Evolutionary conservation across 805 yeast species (phyloP).

Genomic region (Metschnikowia lunata): DNA sequence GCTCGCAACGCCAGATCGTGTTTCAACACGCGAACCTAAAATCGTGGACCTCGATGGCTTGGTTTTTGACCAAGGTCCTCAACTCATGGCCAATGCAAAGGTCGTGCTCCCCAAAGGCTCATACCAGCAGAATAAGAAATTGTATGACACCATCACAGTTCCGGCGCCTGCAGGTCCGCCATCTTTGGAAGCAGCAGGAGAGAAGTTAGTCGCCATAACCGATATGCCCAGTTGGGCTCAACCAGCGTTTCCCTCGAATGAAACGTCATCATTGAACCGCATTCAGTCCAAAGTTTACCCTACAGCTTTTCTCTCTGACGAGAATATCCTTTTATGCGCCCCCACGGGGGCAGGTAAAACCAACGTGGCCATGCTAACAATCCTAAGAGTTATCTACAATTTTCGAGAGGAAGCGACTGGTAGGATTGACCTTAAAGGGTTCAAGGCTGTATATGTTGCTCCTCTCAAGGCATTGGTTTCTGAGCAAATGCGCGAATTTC

Average conservation of each 20-base stretch:
- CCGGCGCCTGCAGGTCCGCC: conserved; percentile 66
- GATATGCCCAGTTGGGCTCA: conserved; percentile 81
- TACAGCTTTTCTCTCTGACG: conserved; percentile 65
- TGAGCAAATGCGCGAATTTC: conserved; percentile 87
- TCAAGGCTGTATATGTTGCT: conserved; percentile 84
- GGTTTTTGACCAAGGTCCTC: conserved; percentile 69
- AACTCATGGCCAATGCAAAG: conserved; percentile 59
- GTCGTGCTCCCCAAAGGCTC: conserved; percentile 82
- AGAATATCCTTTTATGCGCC: conserved; percentile 81
- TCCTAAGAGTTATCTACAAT: conserved; percentile 57
- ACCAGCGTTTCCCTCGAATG: conserved; percentile 63
- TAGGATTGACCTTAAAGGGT: conserved; percentile 47
- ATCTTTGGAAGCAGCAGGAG: conserved; percentile 35
- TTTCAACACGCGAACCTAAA: conserved; percentile 37
- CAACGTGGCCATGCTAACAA: conserved; percentile 86
- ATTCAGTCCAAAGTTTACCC: conserved; percentile 83
- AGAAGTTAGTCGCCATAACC: conserved; percentile 51
- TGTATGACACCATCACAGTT: conserved; percentile 86
- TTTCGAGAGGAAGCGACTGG: conserved; percentile 45
- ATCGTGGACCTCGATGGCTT: conserved; percentile 61
- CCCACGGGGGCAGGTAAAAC: conserved; percentile 99
- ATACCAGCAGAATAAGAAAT: conserved; percentile 62
- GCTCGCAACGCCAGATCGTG: neutral
- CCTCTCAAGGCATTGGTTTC: conserved; percentile 94
- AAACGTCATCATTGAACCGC: conserved; percentile 65